A percentile compares a stretch with the other conserved stretches of the same genome.
Conservation (phyloP, 257 asterid genomes). For the Solanum ossicruentum region DNA sequence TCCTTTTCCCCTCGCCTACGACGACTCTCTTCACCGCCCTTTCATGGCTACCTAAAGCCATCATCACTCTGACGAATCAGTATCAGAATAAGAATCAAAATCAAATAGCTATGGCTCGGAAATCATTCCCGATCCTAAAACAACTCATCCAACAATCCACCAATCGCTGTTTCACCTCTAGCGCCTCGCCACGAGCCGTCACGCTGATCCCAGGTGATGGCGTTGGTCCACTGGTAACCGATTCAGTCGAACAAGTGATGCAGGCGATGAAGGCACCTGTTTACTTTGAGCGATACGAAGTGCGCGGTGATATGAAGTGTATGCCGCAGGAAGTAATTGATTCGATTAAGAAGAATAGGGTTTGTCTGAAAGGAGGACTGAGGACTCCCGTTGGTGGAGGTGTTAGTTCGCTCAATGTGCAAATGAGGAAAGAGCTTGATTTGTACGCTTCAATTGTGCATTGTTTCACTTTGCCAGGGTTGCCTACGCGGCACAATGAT, state of each 20-base stretch:
- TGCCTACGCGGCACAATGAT: conserved; percentile 70
- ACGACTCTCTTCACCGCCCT: not conserved
- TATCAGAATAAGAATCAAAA: not conserved
- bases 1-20: not conserved
- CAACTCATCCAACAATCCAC: conserved; percentile 10
- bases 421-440: conserved; percentile 21
- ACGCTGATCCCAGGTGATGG: conserved; percentile 76
- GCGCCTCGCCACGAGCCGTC: conserved; percentile 54
- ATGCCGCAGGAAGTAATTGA: conserved; percentile 59
- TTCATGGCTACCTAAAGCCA: not conserved
- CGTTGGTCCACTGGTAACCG: conserved; percentile 71
- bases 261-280: conserved; percentile 80
- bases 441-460: conserved; percentile 15
- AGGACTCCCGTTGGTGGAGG: conserved; percentile 23
- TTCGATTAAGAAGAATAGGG: conserved; percentile 64
- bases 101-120: not conserved
- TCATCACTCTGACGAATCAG: not conserved
- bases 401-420: conserved; percentile 18
- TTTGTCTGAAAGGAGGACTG: conserved; percentile 31
- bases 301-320: conserved; percentile 65
- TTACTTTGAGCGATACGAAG: conserved; percentile 53
- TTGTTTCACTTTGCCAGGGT: conserved; percentile 66
- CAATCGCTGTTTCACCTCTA: conserved; percentile 8
- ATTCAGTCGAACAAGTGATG: conserved; percentile 74
- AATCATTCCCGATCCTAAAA: conserved; percentile 32